Conservation (phyloP, 169 alveolate genomes). For the Theileria equi region DNA sequence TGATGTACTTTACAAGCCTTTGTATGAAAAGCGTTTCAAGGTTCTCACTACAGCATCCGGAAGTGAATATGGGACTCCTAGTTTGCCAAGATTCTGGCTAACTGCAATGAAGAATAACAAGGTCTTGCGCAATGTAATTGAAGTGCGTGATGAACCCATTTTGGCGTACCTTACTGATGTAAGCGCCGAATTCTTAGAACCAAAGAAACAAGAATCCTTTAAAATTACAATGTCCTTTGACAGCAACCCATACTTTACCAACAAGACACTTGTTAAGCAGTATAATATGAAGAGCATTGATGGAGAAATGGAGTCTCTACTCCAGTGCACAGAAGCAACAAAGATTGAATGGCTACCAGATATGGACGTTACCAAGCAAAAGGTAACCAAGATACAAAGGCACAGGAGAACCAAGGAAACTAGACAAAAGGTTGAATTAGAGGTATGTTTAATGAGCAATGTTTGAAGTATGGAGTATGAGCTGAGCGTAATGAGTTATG, state of each 20-base stretch:
- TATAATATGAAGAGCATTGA: slow-evolving; percentile 77
- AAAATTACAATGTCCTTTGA: slow-evolving; percentile 72
- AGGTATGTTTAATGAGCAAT: slow-evolving; percentile 10
- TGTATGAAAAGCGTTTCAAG: slow-evolving; percentile 65
- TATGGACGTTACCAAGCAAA: slow-evolving; percentile 70
- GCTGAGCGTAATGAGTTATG: no score
- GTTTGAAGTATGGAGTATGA: no score
- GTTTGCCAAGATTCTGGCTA: slow-evolving; percentile 77
- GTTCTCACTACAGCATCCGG: slow-evolving; percentile 56
- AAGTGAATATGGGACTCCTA: slow-evolving; percentile 58
- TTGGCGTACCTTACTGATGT: slow-evolving; percentile 73
- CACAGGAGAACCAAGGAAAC: slow-evolving; percentile 75
- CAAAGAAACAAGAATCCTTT: slow-evolving; percentile 74
- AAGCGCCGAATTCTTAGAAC: slow-evolving; percentile 73
- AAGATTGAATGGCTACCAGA: slow-evolving; percentile 77
- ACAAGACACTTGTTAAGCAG: slow-evolving; percentile 70
- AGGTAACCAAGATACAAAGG: slow-evolving; percentile 72
- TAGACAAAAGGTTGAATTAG: slow-evolving; percentile 71
- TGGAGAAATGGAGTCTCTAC: slow-evolving; percentile 78
- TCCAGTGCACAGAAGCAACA: slow-evolving; percentile 78
- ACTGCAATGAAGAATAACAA: slow-evolving; percentile 77
- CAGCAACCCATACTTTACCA: slow-evolving; percentile 72
- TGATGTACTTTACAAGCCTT: slow-evolving; percentile 70
- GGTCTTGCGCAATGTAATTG: slow-evolving; percentile 71
- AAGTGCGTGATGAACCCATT: slow-evolving; percentile 74